phyloP scores from a whole-genome alignment of 2,329 filamentous ascomycete species.

The Penicillium sp. region DNA sequence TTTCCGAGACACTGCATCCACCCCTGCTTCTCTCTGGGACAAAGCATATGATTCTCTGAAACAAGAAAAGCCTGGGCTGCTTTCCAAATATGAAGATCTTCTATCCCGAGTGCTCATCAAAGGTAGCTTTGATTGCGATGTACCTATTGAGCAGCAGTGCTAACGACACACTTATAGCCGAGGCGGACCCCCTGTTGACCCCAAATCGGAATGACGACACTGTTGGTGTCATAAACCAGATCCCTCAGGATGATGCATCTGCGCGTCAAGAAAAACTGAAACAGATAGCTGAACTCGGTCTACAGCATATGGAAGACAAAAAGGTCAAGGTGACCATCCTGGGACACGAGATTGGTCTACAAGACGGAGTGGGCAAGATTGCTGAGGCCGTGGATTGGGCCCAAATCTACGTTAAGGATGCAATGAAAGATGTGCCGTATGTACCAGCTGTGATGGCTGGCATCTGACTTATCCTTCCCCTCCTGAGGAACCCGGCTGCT shows the following conservation, averaged over 20 bases:
- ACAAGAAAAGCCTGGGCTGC: not conserved
- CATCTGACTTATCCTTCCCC: conserved; percentile 34
- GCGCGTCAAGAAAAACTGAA: conserved; percentile 2
- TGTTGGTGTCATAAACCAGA: not conserved
- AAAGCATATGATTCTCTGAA: conserved; percentile 8
- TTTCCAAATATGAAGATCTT: conserved; percentile 1
- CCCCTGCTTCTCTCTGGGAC: conserved; percentile 13
- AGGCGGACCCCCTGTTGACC: no score
- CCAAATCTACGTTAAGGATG: conserved; percentile 4
- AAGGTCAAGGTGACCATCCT: conserved; percentile 5
- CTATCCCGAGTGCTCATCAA: conserved; percentile 1
- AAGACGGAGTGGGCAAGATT: not conserved
- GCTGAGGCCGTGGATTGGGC: conserved; percentile 7
- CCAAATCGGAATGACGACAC: no score
- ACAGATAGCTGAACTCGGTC: conserved; percentile 1
- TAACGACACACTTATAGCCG: not conserved
- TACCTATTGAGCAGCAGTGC: not conserved
- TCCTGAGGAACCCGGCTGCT: conserved; percentile 36
- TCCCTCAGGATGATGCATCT: not conserved
- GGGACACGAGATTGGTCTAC: conserved; percentile 1
- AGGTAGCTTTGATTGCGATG: not conserved
- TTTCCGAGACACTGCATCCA: no score
- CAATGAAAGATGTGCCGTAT: conserved; percentile 10
- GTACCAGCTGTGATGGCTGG: conserved; percentile 9
- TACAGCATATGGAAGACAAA: conserved; percentile 2